phyloP scores from a whole-genome alignment of 225 moss, liverwort and hornwort genomes.

The Sphagnum tenellum region DNA sequence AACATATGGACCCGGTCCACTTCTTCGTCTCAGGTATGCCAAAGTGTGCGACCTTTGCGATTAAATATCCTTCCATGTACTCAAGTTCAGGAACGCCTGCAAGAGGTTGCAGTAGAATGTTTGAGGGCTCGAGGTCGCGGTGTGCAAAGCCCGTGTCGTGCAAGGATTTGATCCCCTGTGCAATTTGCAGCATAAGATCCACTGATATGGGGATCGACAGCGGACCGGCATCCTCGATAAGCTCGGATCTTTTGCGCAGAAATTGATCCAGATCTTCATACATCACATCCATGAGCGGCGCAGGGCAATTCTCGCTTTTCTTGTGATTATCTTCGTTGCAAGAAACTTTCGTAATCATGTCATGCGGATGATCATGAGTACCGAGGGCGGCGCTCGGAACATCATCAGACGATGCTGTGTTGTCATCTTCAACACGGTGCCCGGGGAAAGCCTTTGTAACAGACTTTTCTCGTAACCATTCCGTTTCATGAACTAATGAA shows the following conservation, averaged over 20 bases:
- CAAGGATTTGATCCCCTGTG: conserved; percentile 7
- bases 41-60: conserved; percentile 27
- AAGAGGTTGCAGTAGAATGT: conserved; percentile 8
- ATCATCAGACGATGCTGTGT: conserved; percentile 1
- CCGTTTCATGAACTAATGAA: not conserved
- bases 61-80: conserved; percentile 22
- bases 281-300: conserved; percentile 24
- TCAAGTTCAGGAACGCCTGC: not conserved
- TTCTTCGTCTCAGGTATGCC: conserved; percentile 10
- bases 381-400: conserved; percentile 1
- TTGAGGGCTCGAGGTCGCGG: conserved; percentile 7
- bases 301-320: conserved; percentile 13
- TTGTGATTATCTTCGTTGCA: too few species aligned
- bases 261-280: conserved; percentile 4
- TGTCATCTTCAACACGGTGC: not conserved
- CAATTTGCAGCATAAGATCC: conserved; percentile 19
- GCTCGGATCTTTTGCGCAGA: not conserved
- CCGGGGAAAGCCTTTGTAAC: conserved; percentile 7
- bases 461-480: conserved; percentile 10
- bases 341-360: not conserved
- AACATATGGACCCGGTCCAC: not conserved
- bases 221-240: not conserved
- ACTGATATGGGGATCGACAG: conserved; percentile 8
- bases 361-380: conserved; percentile 9
- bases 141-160: conserved; percentile 7